Percentiles rank a stretch among this genome's conserved stretches.
Conservation (phyloP, 2,329 filamentous ascomycete species). For the Aspergillus hiratsukae region DNA sequence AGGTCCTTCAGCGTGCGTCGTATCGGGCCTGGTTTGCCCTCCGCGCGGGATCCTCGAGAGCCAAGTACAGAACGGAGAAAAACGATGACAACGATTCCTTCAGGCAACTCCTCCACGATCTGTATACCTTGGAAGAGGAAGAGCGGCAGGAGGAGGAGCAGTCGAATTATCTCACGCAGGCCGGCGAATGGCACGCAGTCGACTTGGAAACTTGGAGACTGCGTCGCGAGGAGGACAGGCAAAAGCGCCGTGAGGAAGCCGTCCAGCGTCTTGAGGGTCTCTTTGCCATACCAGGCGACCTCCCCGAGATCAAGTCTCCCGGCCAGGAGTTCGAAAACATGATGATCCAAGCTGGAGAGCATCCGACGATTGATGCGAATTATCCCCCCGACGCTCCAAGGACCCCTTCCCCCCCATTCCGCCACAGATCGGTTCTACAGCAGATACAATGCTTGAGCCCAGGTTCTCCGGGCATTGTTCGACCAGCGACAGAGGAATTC, state of each 20-base stretch:
- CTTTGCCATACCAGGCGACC: conserved; percentile 12
- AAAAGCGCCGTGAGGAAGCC: conserved; percentile 7
- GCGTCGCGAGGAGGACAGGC: conserved; percentile 15
- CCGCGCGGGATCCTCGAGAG: conserved; percentile 13
- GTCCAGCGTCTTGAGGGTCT: conserved; percentile 14
- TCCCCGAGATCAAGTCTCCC: neutral
- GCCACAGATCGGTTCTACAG: neutral
- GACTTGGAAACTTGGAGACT: conserved; percentile 16
- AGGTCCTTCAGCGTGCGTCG: conserved; percentile 23
- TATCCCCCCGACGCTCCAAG: neutral
- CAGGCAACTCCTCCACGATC: conserved; percentile 18
- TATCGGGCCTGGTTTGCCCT: conserved; percentile 26
- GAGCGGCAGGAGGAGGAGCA: conserved; percentile 9
- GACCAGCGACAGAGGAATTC: conserved; percentile 1
- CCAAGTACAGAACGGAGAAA: conserved; percentile 10
- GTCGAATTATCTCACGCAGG: neutral
- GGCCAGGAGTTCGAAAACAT: conserved; percentile 7
- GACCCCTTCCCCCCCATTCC: neutral
- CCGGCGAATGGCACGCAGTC: conserved; percentile 12
- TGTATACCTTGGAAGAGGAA: conserved; percentile 20
- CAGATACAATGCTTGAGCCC: conserved; percentile 1
- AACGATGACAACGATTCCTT: conserved; percentile 9
- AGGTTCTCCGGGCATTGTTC: conserved; percentile 7
- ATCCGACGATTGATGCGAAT: neutral
- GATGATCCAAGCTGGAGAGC: conserved; percentile 5